These are phyloP conservation scores for Russula abietina DNA, from an alignment of 768 basidiomycete genomes.

Conservation along the genomic window DNA sequence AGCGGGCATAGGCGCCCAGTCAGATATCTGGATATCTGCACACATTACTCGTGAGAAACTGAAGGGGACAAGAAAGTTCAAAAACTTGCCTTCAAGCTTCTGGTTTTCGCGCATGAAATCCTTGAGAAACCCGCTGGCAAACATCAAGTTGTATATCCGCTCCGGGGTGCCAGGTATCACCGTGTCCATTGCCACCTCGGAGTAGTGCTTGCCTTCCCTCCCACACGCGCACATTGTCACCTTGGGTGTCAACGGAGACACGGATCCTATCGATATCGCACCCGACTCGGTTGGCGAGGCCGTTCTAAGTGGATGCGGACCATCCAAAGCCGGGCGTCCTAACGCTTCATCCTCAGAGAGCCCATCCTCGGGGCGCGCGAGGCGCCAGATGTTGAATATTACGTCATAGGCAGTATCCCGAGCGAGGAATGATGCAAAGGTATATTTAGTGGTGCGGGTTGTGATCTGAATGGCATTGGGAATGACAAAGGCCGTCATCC, in stretches of 20 bases:
- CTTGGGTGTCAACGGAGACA: conserved; percentile 36
- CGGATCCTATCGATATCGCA: conserved; percentile 9
- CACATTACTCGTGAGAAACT: not conserved
- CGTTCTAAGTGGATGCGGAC: conserved; percentile 3
- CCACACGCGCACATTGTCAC: conserved; percentile 72
- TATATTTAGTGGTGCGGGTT: conserved; percentile 78
- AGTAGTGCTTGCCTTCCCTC: conserved; percentile 59
- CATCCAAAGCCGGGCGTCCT: conserved; percentile 13
- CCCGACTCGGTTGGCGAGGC: not conserved
- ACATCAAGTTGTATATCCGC: conserved; percentile 92
- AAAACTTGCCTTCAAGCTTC: conserved; percentile 69
- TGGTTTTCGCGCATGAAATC: conserved; percentile 89
- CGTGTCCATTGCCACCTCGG: conserved; percentile 69
- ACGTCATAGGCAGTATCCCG: conserved; percentile 96
- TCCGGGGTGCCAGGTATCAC: conserved; percentile 88
- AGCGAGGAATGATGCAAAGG: conserved; percentile 93
- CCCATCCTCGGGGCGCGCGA: conserved; percentile 65
- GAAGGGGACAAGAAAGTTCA: not conserved
- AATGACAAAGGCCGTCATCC: conserved; percentile 96
- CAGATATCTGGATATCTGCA: conserved; percentile 89
- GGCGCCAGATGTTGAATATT: conserved; percentile 91
- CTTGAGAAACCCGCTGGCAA: conserved; percentile 92
- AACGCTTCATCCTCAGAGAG: conserved; percentile 12
- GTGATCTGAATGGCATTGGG: conserved; percentile 93
- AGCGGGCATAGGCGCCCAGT: conserved; percentile 72